Evolutionary conservation across 441 rosid species (phyloP), one percentile per base, ranked within the genome.

Genomic region (Eutrema salsugineum): DNA sequence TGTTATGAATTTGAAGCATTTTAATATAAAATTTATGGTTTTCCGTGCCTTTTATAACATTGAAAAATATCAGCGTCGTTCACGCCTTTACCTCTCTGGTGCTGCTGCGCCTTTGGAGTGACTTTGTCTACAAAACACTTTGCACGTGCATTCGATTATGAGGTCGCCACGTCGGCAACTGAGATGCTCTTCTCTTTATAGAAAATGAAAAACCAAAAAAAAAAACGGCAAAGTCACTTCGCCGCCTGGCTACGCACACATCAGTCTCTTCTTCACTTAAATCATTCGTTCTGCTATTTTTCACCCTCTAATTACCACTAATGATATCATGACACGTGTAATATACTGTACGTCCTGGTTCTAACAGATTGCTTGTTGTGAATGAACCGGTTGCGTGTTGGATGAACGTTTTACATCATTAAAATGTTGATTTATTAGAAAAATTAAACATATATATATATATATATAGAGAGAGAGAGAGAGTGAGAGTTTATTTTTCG

Each of bases 131-230:
- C 42, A 28, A 16, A 44, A 64, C 24, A 44, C 73, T 44, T 48
- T 72, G 83, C 85, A 81, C 72, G 82, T 78, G 88, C 83, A 30
- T 43, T 42, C 78, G 51, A 64, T 42, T 62, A 69, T 42, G 36
- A 20, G n/a, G 28, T 12, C 20, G 75, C 57, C 76, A 57, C 44
- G 62, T 58, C 8, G 35, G 30, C 19, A 16, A 30, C 12, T 47
- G 35, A 63, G 44, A 70, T 56, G 48, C 62, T 54, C 11, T 53
- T 0, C 7, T 50, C 5, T 35, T 40, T 24, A 0, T 33, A 53
- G 11, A 7, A 4, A 1, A 17, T n/a, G 4, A 17, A 50, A 39
- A 32, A 2, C 40, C 8, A 46, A 9, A 44, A 12, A 9, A 22
- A 22, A 22, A 24, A 24, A 24, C 27, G 30, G 10, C 12, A 36